A percentile compares a stretch with the other conserved stretches of the same genome.
Evolutionary conservation across 305 asterid species (phyloP).

Genomic region (Caryopteris hybrid): DNA sequence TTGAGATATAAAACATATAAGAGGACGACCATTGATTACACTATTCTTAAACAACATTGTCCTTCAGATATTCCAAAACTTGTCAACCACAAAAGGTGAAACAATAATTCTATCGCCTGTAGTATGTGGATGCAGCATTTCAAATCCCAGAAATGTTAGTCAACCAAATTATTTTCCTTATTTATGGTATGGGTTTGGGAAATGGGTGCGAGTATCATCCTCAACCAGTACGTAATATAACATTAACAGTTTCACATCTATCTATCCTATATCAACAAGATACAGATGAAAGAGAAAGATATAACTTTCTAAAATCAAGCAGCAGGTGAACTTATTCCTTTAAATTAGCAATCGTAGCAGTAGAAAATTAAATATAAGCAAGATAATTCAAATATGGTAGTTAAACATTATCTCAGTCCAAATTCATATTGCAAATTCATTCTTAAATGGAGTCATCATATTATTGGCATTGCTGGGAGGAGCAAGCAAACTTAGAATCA

Average conservation of each 20-base stretch:
- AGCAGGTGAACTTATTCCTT: not conserved
- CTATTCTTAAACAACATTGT: not conserved
- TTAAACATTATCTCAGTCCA: not conserved
- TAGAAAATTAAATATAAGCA: not conserved
- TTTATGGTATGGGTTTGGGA: not conserved
- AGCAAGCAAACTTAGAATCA: not conserved
- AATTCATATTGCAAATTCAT: not conserved
- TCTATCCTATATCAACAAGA: not conserved
- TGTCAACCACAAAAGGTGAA: slow-evolving; percentile 5
- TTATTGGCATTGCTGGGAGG: not conserved
- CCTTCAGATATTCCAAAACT: slow-evolving; percentile 3
- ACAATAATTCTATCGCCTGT: slow-evolving; percentile 1
- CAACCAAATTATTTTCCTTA: not conserved
- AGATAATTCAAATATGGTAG: not conserved
- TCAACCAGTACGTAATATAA: not conserved
- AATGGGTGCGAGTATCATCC: not conserved
- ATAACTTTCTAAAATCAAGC: not conserved
- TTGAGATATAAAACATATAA: slow-evolving; percentile 18
- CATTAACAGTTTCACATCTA: not conserved
- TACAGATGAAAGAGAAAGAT: not conserved
- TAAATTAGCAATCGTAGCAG: not conserved
- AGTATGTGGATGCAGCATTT: slow-evolving; percentile 9
- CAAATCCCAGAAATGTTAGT: slow-evolving; percentile 2
- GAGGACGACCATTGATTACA: not conserved
- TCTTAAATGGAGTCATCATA: not conserved